Evolutionary conservation across 345 rosid species (phyloP), one percentile per base, ranked within the genome.

Genomic region (Brassica juncea): DNA sequence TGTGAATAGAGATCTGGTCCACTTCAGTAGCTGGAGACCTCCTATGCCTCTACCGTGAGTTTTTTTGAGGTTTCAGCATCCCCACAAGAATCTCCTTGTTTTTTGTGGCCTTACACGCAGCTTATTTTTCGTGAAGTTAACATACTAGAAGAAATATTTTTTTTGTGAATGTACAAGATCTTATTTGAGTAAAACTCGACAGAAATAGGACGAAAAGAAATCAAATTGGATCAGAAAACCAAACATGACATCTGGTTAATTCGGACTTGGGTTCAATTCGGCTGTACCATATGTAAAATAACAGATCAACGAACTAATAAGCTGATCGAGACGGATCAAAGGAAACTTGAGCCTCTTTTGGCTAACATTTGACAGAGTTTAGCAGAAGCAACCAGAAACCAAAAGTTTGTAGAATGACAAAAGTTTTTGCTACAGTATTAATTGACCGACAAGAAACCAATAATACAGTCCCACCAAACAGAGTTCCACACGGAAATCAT

Each of bases 21-120:
- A 86, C 79, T 95, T 95, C 82, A 82, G 89, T 54, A 77, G 79
- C 57, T 95, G 99, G 99, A 86, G 75, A 76, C 89, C 89, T 68
- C 97, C 98, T 39, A 75, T 91, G 86, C 89, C 87, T 79, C 85
- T 93, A 63, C 99, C 57, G 57, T 52, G 57, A 52, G 21, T n/a
- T 19, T 52, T 52, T 44, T 73, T 32, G n/a, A 31, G 39, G 73
- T 61, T 27, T 68, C 62, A 4, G 27, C 19, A 54, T 80, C 47
- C 72, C 77, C 66, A 47, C 57, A 0, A 32, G 75, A 67, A 67
- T 67, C 32, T 9, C 57, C n/a, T 5, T 54, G 59, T 62, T 62
- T 72, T 59, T 1, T 10, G 9, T n/a, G 60, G 42, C 31, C 19
- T 23, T 58, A 37, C 66, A 23, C 15, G 8, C 21, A 74, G 77